phyloP scores from a whole-genome alignment of 2,329 filamentous ascomycete species.

The Talaromyces sp. region DNA sequence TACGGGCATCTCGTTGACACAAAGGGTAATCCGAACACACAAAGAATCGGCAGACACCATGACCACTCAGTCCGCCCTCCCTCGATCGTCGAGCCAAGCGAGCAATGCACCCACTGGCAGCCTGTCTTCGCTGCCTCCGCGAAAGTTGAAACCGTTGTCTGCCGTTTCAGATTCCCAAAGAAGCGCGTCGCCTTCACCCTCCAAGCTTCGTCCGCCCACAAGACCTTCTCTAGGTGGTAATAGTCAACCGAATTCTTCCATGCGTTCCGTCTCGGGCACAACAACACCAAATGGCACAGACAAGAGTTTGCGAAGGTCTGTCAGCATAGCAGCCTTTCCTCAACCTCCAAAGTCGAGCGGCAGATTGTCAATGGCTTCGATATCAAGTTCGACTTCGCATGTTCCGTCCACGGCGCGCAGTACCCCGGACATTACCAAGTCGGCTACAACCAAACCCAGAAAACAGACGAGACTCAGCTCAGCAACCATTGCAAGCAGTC shows the following conservation, averaged over 20 bases:
- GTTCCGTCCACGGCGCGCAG: conserved; percentile 24
- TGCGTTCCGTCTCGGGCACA: conserved; percentile 56
- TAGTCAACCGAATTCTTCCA: conserved; percentile 48
- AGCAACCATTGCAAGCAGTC: conserved; percentile 52
- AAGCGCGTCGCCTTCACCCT: conserved; percentile 46
- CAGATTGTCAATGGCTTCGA: conserved; percentile 60
- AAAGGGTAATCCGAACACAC: background rate
- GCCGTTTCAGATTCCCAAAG: conserved; percentile 47
- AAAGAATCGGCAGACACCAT: conserved; percentile 21
- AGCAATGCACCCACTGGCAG: conserved; percentile 69
- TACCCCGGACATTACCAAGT: conserved; percentile 48
- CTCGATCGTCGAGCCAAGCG: conserved; percentile 60
- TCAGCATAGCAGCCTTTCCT: conserved; percentile 92
- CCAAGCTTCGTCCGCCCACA: conserved; percentile 58
- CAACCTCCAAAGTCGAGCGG: conserved; percentile 73
- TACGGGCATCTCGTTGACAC: background rate
- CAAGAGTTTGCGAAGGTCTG: conserved; percentile 76
- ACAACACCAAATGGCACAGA: conserved; percentile 56
- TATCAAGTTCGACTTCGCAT: conserved; percentile 32
- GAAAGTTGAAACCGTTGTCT: conserved; percentile 67
- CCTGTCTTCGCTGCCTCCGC: conserved; percentile 70
- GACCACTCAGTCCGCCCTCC: conserved; percentile 57
- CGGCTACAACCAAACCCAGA: conserved; percentile 47
- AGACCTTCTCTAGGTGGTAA: conserved; percentile 53
- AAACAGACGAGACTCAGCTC: conserved; percentile 60